Evolutionary conservation across 2,329 filamentous ascomycete species (phyloP).

Genomic region (Microsporum canis): DNA sequence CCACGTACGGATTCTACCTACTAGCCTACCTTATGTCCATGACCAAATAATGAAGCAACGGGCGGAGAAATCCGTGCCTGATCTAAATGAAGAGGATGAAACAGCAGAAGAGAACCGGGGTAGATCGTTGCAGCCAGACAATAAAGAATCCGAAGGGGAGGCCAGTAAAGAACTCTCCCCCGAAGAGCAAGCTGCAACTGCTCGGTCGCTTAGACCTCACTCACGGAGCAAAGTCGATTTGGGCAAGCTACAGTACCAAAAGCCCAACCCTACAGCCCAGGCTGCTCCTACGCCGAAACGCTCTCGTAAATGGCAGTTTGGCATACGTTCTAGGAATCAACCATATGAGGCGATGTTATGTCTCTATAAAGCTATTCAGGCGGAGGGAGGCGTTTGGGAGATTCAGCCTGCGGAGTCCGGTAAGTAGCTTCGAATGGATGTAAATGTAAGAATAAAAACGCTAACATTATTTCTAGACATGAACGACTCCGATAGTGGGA

Average conservation of each 20-base stretch:
- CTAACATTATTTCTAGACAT: conserved; percentile 11
- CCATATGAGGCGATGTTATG: conserved; percentile 90
- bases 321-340: conserved; percentile 85
- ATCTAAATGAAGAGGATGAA: background rate
- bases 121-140: background rate
- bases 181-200: conserved; percentile 71
- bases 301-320: conserved; percentile 92
- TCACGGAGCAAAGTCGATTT: conserved; percentile 58
- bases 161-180: conserved; percentile 28
- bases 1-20: conserved; percentile 84
- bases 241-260: conserved; percentile 49
- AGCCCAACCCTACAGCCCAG: conserved; percentile 45
- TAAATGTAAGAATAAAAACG: background rate
- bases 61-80: conserved; percentile 17
- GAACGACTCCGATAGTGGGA: conserved; percentile 28
- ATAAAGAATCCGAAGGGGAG: conserved; percentile 3
- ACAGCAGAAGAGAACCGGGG: background rate
- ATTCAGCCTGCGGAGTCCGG: conserved; percentile 37
- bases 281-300: conserved; percentile 42
- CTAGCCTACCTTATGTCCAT: conserved; percentile 82
- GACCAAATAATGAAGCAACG: conserved; percentile 69
- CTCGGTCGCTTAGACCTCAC: conserved; percentile 74
- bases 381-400: conserved; percentile 83
- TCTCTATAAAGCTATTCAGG: conserved; percentile 82
- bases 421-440: conserved; percentile 15